A percentile compares a stretch with the other conserved stretches of the same genome.
These are phyloP conservation scores for Zelonia costaricensis DNA, from an alignment of 208 protist species.

Conservation along the genomic window DNA sequence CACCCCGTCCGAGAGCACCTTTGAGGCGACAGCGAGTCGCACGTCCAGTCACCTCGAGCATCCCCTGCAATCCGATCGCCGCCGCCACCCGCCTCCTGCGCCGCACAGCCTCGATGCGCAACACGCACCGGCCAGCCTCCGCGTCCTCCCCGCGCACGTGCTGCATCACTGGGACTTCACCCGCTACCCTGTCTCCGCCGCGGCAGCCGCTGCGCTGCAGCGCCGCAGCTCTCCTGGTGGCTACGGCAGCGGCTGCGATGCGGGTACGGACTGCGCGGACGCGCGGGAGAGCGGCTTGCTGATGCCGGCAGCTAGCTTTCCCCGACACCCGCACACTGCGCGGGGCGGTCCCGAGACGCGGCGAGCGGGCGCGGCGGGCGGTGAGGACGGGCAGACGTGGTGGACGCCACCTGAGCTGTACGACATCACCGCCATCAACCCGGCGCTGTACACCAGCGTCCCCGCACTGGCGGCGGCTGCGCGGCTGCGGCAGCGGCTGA, in stretches of 20 bases:
- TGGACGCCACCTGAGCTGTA: conserved; percentile 9
- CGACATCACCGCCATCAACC: conserved; percentile 21
- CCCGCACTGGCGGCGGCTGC: conserved; percentile 9
- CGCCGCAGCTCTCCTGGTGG: not conserved
- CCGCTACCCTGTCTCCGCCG: conserved; percentile 15
- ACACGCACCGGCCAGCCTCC: no score
- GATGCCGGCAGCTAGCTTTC: no score
- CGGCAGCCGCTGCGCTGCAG: conserved; percentile 6
- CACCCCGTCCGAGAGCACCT: not conserved
- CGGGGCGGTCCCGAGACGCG: no score
- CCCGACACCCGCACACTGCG: no score
- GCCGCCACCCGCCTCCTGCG: not conserved
- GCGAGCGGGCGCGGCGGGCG: not conserved
- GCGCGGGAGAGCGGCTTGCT: no score
- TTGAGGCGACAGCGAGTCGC: not conserved
- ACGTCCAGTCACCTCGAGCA: not conserved
- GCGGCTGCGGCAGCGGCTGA: conserved; percentile 20
- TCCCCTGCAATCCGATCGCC: not conserved
- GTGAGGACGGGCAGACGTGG: no score
- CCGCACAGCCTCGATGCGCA: no score
- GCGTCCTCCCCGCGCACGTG: conserved; percentile 18
- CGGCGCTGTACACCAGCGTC: conserved; percentile 14
- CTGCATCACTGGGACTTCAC: conserved; percentile 25
- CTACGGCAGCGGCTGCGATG: not conserved
- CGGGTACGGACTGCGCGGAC: no score